Evolutionary conservation across 352 stramenopile genomes (phyloP).

Genomic region (Phytophthora chlamydospora): DNA sequence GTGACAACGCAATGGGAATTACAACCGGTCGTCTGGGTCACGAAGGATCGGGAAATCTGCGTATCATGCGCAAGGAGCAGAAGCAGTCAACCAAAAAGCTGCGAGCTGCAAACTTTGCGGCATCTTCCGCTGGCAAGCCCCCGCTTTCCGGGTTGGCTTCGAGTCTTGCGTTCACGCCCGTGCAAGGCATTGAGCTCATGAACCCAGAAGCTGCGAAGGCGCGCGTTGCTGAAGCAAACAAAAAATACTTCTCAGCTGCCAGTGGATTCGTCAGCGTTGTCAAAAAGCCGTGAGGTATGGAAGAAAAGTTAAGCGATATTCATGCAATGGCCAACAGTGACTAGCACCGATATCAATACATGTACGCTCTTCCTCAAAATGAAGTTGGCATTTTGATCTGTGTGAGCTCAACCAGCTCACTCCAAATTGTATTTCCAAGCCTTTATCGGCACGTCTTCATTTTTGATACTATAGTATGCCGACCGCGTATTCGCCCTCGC

Average conservation of each 20-base stretch:
- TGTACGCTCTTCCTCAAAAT: no score
- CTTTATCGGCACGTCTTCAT: background rate
- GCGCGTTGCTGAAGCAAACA: constrained; percentile 94
- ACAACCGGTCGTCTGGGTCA: constrained; percentile 92
- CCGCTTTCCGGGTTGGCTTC: constrained; percentile 92
- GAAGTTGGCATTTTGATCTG: no score
- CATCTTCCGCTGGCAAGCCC: constrained; percentile 46
- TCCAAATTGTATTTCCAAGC: no score
- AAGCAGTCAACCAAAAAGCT: constrained; percentile 94
- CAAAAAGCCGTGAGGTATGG: constrained; percentile 60
- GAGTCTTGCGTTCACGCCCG: constrained; percentile 97
- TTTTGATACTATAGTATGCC: no score
- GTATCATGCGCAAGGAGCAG: constrained; percentile 90
- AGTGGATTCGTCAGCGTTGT: constrained; percentile 96
- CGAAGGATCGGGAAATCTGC: constrained; percentile 89
- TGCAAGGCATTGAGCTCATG: constrained; percentile 97
- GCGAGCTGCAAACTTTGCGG: constrained; percentile 86
- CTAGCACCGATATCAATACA: no score
- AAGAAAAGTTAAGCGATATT: background rate
- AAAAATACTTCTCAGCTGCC: constrained; percentile 97
- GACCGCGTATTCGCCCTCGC: no score
- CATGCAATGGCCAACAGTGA: background rate
- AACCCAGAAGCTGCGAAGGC: constrained; percentile 96
- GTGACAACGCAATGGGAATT: constrained; percentile 98
- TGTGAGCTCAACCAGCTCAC: no score